These are phyloP conservation scores for Yamadazyma pseudoaaseri DNA, from an alignment of 1,139 yeast genomes.

Conservation along the genomic window DNA sequence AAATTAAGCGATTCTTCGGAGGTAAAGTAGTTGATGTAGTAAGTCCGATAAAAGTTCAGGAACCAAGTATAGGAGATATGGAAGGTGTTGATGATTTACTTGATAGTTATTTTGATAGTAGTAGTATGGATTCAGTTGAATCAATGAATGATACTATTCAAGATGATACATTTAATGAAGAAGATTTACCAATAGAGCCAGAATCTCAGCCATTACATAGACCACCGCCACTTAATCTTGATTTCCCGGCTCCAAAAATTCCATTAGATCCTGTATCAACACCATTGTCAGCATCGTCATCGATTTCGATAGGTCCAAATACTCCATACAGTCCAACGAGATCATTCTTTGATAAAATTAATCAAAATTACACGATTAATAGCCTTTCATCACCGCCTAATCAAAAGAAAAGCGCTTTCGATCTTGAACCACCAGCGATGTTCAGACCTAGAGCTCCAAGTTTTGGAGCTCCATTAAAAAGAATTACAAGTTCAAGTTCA, in stretches of 20 bases:
- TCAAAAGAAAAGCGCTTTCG: conserved; percentile 16
- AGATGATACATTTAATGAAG: neutral
- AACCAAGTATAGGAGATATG: conserved; percentile 16
- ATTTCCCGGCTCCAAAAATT: neutral
- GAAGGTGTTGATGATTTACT: conserved; percentile 45
- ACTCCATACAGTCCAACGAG: conserved; percentile 17
- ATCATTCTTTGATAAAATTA: conserved; percentile 16
- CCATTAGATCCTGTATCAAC: conserved; percentile 12
- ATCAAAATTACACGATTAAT: conserved; percentile 22
- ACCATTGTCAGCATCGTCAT: conserved; percentile 12
- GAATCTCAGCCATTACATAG: neutral
- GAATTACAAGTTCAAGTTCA: conserved; percentile 43
- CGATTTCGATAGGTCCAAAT: conserved; percentile 16
- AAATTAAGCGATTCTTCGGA: conserved; percentile 28
- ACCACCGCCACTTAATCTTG: conserved; percentile 13
- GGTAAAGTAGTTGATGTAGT: conserved; percentile 14
- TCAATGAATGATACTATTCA: conserved; percentile 16
- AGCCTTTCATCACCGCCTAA: conserved; percentile 31
- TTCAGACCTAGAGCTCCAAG: conserved; percentile 16
- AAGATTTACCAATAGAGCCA: neutral
- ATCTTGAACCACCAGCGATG: conserved; percentile 40
- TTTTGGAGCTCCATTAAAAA: conserved; percentile 28
- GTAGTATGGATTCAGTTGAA: conserved; percentile 28
- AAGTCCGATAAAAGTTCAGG: conserved; percentile 12
- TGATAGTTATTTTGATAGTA: conserved; percentile 45